A percentile compares a stretch with the other conserved stretches of the same genome.
These are phyloP conservation scores for Quercus alba DNA, from an alignment of 306 rosid species.

Conservation along the genomic window DNA sequence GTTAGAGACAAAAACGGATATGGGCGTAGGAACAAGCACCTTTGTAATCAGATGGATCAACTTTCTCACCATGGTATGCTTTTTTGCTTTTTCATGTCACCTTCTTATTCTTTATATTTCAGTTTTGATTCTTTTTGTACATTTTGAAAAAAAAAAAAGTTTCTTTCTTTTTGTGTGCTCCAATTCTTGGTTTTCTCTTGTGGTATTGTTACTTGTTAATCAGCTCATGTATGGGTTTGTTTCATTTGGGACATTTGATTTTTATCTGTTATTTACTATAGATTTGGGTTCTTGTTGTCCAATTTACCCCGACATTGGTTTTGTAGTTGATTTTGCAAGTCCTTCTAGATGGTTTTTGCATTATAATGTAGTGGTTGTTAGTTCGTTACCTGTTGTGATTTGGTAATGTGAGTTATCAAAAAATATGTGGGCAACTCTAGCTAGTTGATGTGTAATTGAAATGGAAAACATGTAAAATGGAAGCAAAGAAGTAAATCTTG, in stretches of 20 bases:
- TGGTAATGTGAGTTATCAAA: neutral
- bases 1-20: conserved; percentile 3
- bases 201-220: neutral
- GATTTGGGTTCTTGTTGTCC: neutral
- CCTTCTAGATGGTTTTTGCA: neutral
- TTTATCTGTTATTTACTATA: neutral
- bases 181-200: neutral
- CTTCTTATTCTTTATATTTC: neutral
- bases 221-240: conserved; percentile 10
- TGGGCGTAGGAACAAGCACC: conserved; percentile 91
- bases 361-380: neutral
- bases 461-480: neutral
- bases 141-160: neutral
- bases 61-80: conserved; percentile 80
- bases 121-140: neutral
- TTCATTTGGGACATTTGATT: neutral
- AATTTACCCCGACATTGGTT: neutral
- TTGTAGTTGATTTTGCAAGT: conserved; percentile 5
- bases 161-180: neutral
- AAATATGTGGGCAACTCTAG: neutral
- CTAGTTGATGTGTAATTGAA: neutral
- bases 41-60: conserved; percentile 94
- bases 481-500: neutral
- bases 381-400: neutral
- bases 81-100: neutral